These are phyloP conservation scores for Calocybe cyanea DNA, from an alignment of 768 basidiomycete genomes.

Conservation along the genomic window DNA sequence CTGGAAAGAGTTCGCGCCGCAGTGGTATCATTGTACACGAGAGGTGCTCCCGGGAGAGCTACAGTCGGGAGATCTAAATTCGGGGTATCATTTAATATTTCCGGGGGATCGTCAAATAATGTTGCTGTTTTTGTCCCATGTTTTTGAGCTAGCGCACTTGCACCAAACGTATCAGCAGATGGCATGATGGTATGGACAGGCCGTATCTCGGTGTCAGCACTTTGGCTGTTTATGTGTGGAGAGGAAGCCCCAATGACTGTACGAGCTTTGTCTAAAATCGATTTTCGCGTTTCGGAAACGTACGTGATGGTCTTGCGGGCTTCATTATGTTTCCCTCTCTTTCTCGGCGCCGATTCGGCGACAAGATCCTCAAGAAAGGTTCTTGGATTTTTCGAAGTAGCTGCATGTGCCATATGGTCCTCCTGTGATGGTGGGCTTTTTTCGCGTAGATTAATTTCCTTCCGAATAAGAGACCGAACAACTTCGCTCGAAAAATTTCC, in stretches of 20 bases:
- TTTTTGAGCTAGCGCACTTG: slow-evolving; percentile 31
- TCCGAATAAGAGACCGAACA: slow-evolving; percentile 45
- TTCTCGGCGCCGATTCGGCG: slow-evolving; percentile 41
- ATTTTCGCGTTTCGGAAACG: slow-evolving; percentile 42
- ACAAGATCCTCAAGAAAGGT: slow-evolving; percentile 57
- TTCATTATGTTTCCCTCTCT: slow-evolving; percentile 35
- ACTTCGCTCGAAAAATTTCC: slow-evolving; percentile 50
- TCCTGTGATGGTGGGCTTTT: slow-evolving; percentile 14
- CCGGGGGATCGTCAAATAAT: background rate
- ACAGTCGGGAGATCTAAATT: background rate
- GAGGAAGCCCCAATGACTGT: slow-evolving; percentile 24
- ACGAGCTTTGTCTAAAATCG: slow-evolving; percentile 35
- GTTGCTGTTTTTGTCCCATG: slow-evolving; percentile 9
- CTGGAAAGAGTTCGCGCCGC: background rate
- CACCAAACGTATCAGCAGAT: slow-evolving; percentile 37
- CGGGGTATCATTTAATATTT: too few relatives aligned
- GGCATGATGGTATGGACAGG: slow-evolving; percentile 13
- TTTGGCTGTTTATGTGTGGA: slow-evolving; percentile 16
- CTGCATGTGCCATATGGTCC: slow-evolving; percentile 21
- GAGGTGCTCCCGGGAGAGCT: background rate
- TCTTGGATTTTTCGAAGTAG: slow-evolving; percentile 16
- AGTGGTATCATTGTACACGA: background rate
- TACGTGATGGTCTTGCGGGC: slow-evolving; percentile 40
- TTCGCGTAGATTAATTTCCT: slow-evolving; percentile 33
- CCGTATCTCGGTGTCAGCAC: background rate